Base-by-base conservation (phyloP, 2,329 filamentous ascomycete genomes). In the Tolypocladium capitatum region DNA sequence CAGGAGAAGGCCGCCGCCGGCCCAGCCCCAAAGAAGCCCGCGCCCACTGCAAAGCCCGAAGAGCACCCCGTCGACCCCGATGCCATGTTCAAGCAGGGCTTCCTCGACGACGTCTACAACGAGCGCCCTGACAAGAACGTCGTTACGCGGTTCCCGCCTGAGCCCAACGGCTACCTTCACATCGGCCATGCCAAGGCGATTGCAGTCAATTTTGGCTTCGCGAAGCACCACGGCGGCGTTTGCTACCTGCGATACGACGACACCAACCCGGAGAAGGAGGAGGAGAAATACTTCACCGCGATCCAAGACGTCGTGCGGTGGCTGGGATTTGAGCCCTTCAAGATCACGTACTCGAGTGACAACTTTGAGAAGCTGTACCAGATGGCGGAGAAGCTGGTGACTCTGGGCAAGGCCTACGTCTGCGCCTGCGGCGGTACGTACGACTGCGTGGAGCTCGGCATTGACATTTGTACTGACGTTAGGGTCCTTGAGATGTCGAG, bases 101-200 rank as follows among this genome's bases (percentile, higher is more conserved):
- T 88, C 67, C 73, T 90, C 33, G 72, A 75, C 46, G 79, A 83
- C 4, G 83, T 90, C 30, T 86, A 82, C 67, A 76, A 81, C 51
- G 77, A 84, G 64, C 74, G 80, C 44, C 81, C 81, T 2, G 69
- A 72, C 41, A 76, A 75, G 55, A 68, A 71, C 14, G 80, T 83
- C 20, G 66, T 83, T 44, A 89, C 84, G 4, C 80, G 85, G 55
- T 90, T 91, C 60, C 86, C 86, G 2, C 86, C 86, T 20, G 86
- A 91, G 67, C 92, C 92, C 43, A 97, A 97, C 64, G 92, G 91
- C 47, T 96, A 84, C 63, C 76, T 96, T 10, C 90, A 96, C 62
- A 85, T 97, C 56, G 91, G 91, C 20, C 92, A 97, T 63, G 86
- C 85, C 54, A 97, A 97, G 70, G 91, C 92, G 21, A 96, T 97